Evolutionary conservation across 148 eudicot genomes (phyloP), one percentile per base, ranked within the genome.

Genomic region (Linanthus parryae): DNA sequence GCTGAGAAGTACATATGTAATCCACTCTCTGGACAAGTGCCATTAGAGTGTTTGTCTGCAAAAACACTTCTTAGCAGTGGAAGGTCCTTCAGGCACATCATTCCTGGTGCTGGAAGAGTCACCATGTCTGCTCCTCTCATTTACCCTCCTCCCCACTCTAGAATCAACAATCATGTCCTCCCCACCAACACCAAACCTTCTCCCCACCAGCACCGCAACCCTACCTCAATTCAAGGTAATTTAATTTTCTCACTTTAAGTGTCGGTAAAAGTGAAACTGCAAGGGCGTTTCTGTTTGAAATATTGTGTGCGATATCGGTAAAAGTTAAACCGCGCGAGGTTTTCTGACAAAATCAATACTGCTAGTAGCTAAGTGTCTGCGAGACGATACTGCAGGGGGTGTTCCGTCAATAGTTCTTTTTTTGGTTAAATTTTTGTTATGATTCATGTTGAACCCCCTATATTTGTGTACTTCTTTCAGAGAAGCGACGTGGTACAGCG

Each of bases 111-210:
- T 15, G 72, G 64, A 39, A 63, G 86, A 62, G 79, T 85, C 16
- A 83, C 95, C 15, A 85, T 86, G 89, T 91, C 98, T 36, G 95
- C 95, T 1, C 98, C 98, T 53, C 81, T 83, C 30, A 70, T 91
- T 27, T 84, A 76, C 43, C 76, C 73, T 31, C 75, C 86, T 44
- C 52, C 81, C 20, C 11, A 26, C 14, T 58, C 49, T 9, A n/a
- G n/a, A n/a, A n/a, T n/a, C n/a, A n/a, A n/a, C n/a, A n/a, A n/a
- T 58, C 62, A 18, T 53, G 74, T 3, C 38, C 59, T 3, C n/a
- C 44, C 38, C 75, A 70, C 3, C 16, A 63, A 20, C 66, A 48
- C 16, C 21, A 62, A 16, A 31, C 55, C 13, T 29, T 65, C 55
- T 4, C 57, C 7, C 7, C 17, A 1, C 23, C 38, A 22, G 69